These are phyloP conservation scores for Cymodocea nodosa DNA, from an alignment of 116 monocot genomes.

Conservation along the genomic window DNA sequence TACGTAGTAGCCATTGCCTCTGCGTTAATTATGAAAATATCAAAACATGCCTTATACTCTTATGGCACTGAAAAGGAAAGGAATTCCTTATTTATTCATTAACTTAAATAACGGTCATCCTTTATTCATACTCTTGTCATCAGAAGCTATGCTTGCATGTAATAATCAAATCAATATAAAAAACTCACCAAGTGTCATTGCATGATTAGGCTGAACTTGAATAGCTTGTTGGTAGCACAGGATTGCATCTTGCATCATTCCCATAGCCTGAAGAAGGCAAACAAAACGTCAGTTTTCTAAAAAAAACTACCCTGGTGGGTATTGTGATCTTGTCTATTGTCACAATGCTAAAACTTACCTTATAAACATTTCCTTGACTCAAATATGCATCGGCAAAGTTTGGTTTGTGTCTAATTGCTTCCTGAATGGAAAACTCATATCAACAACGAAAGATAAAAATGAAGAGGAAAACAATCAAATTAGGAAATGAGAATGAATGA, in stretches of 20 bases:
- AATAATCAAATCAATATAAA: not conserved
- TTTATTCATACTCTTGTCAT: not conserved
- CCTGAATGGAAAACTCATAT: slow-evolving; percentile 25
- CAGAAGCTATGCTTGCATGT: not conserved
- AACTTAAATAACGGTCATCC: not conserved
- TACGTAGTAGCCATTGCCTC: slow-evolving; percentile 20
- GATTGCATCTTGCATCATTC: slow-evolving; percentile 85
- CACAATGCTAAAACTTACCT: slow-evolving; percentile 49
- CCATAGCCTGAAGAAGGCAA: slow-evolving; percentile 77
- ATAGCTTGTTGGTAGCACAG: slow-evolving; percentile 77
- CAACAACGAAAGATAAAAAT: not conserved
- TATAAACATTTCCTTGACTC: slow-evolving; percentile 73
- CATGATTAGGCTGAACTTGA: slow-evolving; percentile 60
- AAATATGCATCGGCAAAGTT: slow-evolving; percentile 61
- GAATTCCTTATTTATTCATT: not conserved
- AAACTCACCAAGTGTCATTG: slow-evolving; percentile 72
- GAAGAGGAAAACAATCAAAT: no score
- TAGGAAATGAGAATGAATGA: no score
- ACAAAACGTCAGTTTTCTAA: slow-evolving; percentile 29
- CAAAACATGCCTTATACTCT: no score
- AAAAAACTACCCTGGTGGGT: slow-evolving; percentile 13
- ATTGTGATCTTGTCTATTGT: slow-evolving; percentile 12
- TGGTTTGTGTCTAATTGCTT: slow-evolving; percentile 85
- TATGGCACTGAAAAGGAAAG: not conserved
- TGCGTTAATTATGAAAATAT: not conserved